Conservation (phyloP, 2,329 filamentous ascomycete genomes). For the Alternaria tenuissima region DNA sequence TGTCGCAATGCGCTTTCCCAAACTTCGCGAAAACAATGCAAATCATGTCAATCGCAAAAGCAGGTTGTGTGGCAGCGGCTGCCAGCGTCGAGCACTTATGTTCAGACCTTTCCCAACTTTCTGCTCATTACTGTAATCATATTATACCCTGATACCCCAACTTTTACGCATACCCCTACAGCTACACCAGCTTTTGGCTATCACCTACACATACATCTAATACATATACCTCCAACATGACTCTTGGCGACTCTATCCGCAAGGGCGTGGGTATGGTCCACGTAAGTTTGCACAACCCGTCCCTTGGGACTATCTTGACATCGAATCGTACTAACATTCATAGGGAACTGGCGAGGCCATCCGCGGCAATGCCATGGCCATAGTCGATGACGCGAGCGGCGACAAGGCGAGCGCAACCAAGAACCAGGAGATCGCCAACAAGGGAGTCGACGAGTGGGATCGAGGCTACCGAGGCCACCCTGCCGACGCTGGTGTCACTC, state of each 20-base stretch:
- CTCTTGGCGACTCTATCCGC: slow-evolving; percentile 43
- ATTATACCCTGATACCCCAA: slow-evolving; percentile 2
- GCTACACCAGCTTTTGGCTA: neutral
- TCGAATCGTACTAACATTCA: slow-evolving; percentile 16
- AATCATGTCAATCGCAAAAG: slow-evolving; percentile 21
- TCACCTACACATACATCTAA: slow-evolving; percentile 3
- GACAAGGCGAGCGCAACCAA: slow-evolving; percentile 40
- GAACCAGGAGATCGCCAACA: slow-evolving; percentile 43
- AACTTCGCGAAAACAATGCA: slow-evolving; percentile 16
- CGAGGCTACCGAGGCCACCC: slow-evolving; percentile 44
- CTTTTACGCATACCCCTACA: slow-evolving; percentile 6
- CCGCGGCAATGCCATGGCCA: slow-evolving; percentile 49
- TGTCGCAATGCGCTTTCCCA: slow-evolving; percentile 24
- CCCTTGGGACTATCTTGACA: neutral
- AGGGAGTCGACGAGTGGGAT: slow-evolving; percentile 47
- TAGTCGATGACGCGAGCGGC: slow-evolving; percentile 45
- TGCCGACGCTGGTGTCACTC: slow-evolving; percentile 41
- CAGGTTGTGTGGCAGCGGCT: slow-evolving; percentile 7
- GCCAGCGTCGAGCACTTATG: slow-evolving; percentile 11
- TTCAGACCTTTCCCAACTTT: neutral
- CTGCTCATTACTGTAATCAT: neutral
- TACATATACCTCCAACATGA: slow-evolving; percentile 26
- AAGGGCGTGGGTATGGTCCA: slow-evolving; percentile 48
- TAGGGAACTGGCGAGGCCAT: slow-evolving; percentile 51
- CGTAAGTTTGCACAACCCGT: slow-evolving; percentile 27